Percentiles rank a stretch among this genome's conserved stretches.
These are phyloP conservation scores for Vickermania spadyakhi DNA, from an alignment of 208 protist species.

Conservation along the genomic window DNA sequence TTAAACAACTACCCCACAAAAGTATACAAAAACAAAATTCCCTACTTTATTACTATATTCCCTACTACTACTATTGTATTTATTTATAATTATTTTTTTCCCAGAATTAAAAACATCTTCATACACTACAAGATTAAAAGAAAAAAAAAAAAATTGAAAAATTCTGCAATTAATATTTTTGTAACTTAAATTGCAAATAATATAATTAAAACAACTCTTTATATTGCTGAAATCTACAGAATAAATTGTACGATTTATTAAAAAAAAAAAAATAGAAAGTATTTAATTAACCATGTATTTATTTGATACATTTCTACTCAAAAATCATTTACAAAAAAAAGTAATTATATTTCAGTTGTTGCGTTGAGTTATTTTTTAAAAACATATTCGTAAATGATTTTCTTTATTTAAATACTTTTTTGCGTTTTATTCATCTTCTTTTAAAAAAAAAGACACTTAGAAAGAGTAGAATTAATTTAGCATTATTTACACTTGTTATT, in stretches of 20 bases:
- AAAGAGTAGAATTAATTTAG: not conserved
- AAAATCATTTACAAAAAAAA: not conserved
- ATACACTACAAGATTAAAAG: not conserved
- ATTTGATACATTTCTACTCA: not conserved
- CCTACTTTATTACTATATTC: not conserved
- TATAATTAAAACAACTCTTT: too few relatives aligned
- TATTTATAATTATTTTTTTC: not conserved
- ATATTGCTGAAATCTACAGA: not conserved
- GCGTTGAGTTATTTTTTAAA: not conserved
- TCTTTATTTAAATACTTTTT: constrained; percentile 1
- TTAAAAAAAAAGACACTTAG: not conserved
- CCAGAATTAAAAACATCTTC: not conserved
- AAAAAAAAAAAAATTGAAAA: not conserved
- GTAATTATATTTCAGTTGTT: not conserved
- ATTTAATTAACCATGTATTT: not conserved
- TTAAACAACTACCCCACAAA: constrained; percentile 2
- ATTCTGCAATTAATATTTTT: not conserved
- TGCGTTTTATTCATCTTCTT: not conserved
- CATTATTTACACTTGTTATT: not conserved
- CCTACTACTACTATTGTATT: not conserved
- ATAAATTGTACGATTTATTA: not conserved
- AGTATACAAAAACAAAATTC: constrained; percentile 2
- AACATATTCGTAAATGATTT: not conserved
- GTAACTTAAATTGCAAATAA: not conserved
- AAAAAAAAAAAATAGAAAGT: not conserved